Conservation (phyloP, 2,329 filamentous ascomycete genomes). For the Botrytis galanthina region DNA sequence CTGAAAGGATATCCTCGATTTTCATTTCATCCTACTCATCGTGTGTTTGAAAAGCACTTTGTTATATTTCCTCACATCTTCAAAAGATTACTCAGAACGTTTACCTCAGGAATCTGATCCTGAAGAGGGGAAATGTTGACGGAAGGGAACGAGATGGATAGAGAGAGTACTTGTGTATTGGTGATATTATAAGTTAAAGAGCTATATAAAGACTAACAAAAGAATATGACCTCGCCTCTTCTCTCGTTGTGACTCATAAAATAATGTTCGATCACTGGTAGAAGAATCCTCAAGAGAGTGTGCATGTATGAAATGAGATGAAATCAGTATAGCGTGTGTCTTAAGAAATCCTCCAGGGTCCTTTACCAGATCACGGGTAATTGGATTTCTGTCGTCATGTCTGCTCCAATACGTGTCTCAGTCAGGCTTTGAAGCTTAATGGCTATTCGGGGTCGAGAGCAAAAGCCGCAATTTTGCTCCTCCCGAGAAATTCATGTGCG, state of each 20-base stretch:
- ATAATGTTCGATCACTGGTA: neutral
- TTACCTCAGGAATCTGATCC: neutral
- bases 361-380: neutral
- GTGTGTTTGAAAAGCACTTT: neutral
- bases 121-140: neutral
- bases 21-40: neutral
- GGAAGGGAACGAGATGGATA: neutral
- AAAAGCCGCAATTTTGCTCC: neutral
- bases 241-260: neutral
- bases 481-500: too few species aligned
- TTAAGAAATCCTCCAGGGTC: neutral
- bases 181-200: neutral
- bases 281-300: neutral
- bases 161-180: neutral
- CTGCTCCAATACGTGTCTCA: neutral
- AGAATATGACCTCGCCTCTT: neutral
- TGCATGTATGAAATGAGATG: neutral
- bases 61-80: neutral
- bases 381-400: neutral
- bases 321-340: neutral
- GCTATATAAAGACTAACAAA: neutral
- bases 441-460: neutral
- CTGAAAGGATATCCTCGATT: neutral
- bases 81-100: rapidly evolving
- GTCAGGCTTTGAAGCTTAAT: neutral